These are phyloP conservation scores for Gamarada debralockiae DNA, from an alignment of 495 filamentous ascomycete species.

Conservation along the genomic window DNA sequence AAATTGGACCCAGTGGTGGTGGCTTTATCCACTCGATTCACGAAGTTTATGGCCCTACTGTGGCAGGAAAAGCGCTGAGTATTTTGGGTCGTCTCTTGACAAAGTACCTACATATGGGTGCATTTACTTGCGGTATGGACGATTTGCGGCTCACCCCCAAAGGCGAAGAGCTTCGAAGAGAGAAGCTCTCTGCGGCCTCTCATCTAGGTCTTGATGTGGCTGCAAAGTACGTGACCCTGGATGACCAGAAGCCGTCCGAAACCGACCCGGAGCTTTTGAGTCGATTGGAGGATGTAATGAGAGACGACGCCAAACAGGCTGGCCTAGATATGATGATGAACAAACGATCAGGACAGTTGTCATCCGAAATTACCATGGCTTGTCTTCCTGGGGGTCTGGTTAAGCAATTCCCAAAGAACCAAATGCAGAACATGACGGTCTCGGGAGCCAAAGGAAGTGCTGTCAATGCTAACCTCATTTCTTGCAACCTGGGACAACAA, in stretches of 20 bases:
- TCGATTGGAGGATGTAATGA: constrained; percentile 82
- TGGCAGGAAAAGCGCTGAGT: constrained; percentile 81
- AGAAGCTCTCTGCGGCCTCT: constrained; percentile 64
- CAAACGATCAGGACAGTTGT: constrained; percentile 62
- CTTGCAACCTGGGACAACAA: constrained; percentile 95
- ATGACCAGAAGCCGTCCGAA: constrained; percentile 49
- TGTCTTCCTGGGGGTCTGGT: constrained; percentile 80
- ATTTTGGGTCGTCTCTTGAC: constrained; percentile 87
- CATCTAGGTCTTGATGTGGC: constrained; percentile 80
- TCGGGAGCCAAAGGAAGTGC: constrained; percentile 91
- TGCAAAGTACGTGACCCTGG: constrained; percentile 87
- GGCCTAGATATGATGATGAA: constrained; percentile 86
- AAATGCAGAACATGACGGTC: constrained; percentile 98
- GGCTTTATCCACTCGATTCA: constrained; percentile 91
- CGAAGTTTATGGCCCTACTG: constrained; percentile 85
- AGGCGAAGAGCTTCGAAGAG: constrained; percentile 67
- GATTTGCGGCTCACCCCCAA: constrained; percentile 83
- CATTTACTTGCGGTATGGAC: constrained; percentile 96
- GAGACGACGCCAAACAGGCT: constrained; percentile 85
- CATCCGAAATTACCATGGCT: constrained; percentile 68
- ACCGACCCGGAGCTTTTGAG: constrained; percentile 66
- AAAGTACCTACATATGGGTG: constrained; percentile 85
- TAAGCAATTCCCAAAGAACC: constrained; percentile 93
- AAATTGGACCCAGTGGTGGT: constrained; percentile 81
- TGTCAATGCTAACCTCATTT: constrained; percentile 97